Conservation (phyloP, 257 asterid genomes). For the Paulownia fortunei region DNA sequence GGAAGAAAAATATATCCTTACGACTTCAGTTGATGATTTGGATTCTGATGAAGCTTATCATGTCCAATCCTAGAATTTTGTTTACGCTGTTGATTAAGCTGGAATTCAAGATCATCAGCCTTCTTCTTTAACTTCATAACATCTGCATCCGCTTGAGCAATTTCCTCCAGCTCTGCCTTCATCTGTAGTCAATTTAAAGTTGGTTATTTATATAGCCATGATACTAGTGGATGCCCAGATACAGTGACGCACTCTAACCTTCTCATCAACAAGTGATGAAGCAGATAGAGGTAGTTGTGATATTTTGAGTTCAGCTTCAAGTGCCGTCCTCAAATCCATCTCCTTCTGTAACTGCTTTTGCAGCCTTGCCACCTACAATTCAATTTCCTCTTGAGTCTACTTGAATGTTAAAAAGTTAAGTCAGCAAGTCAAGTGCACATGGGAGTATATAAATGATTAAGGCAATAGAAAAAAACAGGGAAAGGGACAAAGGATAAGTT, state of each 20-base stretch:
- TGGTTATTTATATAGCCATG: constrained; percentile 25
- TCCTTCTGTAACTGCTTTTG: constrained; percentile 80
- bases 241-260: constrained; percentile 51
- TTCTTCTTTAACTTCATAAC: constrained; percentile 59
- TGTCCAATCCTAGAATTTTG: constrained; percentile 55
- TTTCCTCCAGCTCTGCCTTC: constrained; percentile 70
- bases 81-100: constrained; percentile 68
- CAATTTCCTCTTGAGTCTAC: constrained; percentile 28
- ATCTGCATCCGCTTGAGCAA: constrained; percentile 69
- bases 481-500: constrained; percentile 19
- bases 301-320: constrained; percentile 69
- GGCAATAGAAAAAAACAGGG: constrained; percentile 3
- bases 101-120: constrained; percentile 71
- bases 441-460: background rate
- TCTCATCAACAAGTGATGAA: constrained; percentile 63
- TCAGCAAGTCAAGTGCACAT: background rate
- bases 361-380: constrained; percentile 74
- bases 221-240: background rate
- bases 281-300: constrained; percentile 48
- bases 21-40: constrained; percentile 49
- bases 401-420: constrained; percentile 19
- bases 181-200: constrained; percentile 48
- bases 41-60: constrained; percentile 51
- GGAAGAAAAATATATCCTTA: constrained; percentile 37
- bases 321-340: constrained; percentile 67